These are phyloP conservation scores for Fraxinus cuspidata DNA, from an alignment of 257 asterid species.

Conservation along the genomic window DNA sequence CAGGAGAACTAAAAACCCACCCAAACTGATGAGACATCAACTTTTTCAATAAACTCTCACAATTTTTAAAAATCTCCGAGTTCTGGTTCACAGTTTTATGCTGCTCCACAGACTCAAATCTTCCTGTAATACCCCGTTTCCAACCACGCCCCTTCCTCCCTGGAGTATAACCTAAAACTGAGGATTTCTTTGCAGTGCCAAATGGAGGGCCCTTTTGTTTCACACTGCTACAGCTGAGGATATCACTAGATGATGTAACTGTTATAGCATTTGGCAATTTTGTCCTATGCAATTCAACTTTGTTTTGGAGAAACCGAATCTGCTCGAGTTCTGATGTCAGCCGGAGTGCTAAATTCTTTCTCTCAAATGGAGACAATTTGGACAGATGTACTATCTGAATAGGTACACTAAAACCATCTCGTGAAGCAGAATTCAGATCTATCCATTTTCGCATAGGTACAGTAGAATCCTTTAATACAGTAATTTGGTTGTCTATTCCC, in stretches of 20 bases:
- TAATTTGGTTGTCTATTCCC: slow-evolving; percentile 34
- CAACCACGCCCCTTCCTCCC: slow-evolving; percentile 52
- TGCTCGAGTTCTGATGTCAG: slow-evolving; percentile 75
- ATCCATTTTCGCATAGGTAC: slow-evolving; percentile 69
- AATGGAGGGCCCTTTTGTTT: slow-evolving; percentile 41
- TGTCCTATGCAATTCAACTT: slow-evolving; percentile 45
- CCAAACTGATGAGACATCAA: slow-evolving; percentile 61
- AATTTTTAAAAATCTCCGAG: slow-evolving; percentile 53
- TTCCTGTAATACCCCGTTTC: slow-evolving; percentile 64
- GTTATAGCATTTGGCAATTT: slow-evolving; percentile 39
- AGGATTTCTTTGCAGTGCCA: slow-evolving; percentile 42
- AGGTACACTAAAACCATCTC: slow-evolving; percentile 74
- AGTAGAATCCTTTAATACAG: slow-evolving; percentile 43
- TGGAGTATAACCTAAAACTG: slow-evolving; percentile 34
- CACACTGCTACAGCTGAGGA: slow-evolving; percentile 46
- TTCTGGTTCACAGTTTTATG: slow-evolving; percentile 34
- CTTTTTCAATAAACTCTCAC: slow-evolving; percentile 69
- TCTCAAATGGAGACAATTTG: slow-evolving; percentile 58
- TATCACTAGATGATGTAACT: slow-evolving; percentile 53
- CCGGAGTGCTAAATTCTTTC: slow-evolving; percentile 53
- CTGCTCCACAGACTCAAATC: slow-evolving; percentile 47
- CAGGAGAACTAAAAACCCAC: slow-evolving; percentile 72
- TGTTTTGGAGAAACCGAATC: slow-evolving; percentile 53
- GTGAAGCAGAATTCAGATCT: slow-evolving; percentile 67
- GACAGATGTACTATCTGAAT: slow-evolving; percentile 55